phyloP scores from a whole-genome alignment of 1,139 yeast species.

The Nakaseomyces kungkrabaensis region DNA sequence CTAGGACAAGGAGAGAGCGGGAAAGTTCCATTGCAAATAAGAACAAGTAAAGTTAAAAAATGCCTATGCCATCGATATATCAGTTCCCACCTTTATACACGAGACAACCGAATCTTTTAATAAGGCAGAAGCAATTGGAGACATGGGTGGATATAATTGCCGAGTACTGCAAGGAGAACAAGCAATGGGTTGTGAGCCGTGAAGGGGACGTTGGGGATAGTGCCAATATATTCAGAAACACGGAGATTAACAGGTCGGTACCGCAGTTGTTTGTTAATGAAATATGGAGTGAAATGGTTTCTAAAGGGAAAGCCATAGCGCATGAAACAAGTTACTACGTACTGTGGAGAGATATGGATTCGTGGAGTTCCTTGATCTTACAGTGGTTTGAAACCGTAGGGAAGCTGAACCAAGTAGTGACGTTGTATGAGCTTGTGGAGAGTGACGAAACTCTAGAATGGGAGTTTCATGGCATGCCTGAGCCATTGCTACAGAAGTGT shows the following conservation, averaged over 20 bases:
- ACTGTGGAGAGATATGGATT: slow-evolving; percentile 62
- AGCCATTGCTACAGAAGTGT: slow-evolving; percentile 43
- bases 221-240: slow-evolving; percentile 23
- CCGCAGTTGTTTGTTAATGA: slow-evolving; percentile 45
- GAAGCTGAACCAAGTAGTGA: slow-evolving; percentile 66
- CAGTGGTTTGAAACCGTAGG: slow-evolving; percentile 69
- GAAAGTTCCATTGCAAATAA: too few species aligned
- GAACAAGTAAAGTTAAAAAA: too few species aligned
- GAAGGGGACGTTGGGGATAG: slow-evolving; percentile 28
- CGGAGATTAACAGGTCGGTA: slow-evolving; percentile 33
- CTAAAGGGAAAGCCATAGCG: slow-evolving; percentile 32
- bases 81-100: slow-evolving; percentile 90
- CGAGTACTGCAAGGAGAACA: slow-evolving; percentile 48
- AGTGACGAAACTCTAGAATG: slow-evolving; percentile 53
- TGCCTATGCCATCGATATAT: slow-evolving; percentile 52
- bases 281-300: slow-evolving; percentile 51
- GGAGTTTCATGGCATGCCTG: slow-evolving; percentile 56
- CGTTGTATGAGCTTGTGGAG: slow-evolving; percentile 65
- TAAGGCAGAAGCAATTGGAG: slow-evolving; percentile 58
- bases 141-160: slow-evolving; percentile 51
- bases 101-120: slow-evolving; percentile 72
- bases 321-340: slow-evolving; percentile 34
- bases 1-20: too few species aligned
- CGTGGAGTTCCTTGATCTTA: slow-evolving; percentile 60
- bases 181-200: slow-evolving; percentile 40